A percentile compares a stretch with the other conserved stretches of the same genome.
Evolutionary conservation across 768 basidiomycete genomes (phyloP).

Genomic region (Serendipita indica): DNA sequence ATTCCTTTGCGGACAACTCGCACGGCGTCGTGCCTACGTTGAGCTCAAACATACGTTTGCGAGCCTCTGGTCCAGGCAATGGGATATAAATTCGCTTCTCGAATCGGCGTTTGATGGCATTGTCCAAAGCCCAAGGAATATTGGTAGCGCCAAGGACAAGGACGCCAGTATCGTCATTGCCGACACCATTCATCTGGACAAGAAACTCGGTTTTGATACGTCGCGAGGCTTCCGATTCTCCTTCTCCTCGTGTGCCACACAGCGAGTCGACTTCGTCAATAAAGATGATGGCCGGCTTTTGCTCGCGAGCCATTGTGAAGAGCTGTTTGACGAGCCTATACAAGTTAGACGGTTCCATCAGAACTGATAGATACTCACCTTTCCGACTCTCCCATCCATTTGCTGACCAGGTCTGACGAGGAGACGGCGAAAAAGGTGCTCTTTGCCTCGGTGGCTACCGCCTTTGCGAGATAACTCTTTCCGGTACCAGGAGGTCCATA

Average conservation of each 20-base stretch:
- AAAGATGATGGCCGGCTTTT: constrained; percentile 96
- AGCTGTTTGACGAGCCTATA: constrained; percentile 83
- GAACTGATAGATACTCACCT: constrained; percentile 47
- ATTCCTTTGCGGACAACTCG: constrained; percentile 63
- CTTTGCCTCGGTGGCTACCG: constrained; percentile 97
- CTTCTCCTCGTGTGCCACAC: constrained; percentile 85
- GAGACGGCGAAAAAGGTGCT: constrained; percentile 97
- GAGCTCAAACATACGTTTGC: constrained; percentile 91
- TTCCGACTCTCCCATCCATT: constrained; percentile 99
- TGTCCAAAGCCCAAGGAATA: constrained; percentile 95
- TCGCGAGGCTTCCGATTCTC: constrained; percentile 93
- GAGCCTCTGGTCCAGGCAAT: constrained; percentile 82
- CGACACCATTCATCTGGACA: constrained; percentile 98
- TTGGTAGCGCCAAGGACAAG: constrained; percentile 96
- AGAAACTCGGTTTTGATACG: constrained; percentile 96
- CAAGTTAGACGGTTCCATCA: constrained; percentile 9
- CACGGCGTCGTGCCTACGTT: constrained; percentile 91
- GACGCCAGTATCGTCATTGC: constrained; percentile 92
- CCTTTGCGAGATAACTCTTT: constrained; percentile 93
- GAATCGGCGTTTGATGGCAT: constrained; percentile 95
- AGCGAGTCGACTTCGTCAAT: constrained; percentile 98
- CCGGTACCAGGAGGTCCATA: constrained; percentile 98
- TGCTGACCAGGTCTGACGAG: constrained; percentile 89
- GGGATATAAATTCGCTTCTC: constrained; percentile 99
- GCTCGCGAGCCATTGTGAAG: constrained; percentile 90